Conservation (phyloP, 495 filamentous ascomycete genomes). For the Penicillium silybi region DNA sequence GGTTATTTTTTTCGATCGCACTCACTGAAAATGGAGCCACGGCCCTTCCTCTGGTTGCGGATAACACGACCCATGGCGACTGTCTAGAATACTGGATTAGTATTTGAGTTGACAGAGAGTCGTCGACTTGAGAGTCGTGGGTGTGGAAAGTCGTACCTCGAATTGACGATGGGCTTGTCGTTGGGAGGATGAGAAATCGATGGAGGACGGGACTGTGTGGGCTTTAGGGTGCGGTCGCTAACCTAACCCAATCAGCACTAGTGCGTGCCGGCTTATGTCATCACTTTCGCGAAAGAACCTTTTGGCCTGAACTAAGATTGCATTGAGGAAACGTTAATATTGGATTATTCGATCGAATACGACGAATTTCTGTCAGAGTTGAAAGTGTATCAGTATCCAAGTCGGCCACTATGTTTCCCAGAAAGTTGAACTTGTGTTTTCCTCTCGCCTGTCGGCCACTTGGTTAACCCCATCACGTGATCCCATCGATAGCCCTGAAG, state of each 20-base stretch:
- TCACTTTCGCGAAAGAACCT: background rate
- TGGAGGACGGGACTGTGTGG: constrained; percentile 43
- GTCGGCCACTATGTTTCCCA: background rate
- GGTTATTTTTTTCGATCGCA: constrained; percentile 35
- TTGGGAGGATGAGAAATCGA: constrained; percentile 46
- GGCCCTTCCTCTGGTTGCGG: constrained; percentile 96
- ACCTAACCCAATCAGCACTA: constrained; percentile 42
- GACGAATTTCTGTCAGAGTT: background rate
- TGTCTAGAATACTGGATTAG: constrained; percentile 43
- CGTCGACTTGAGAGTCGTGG: constrained; percentile 22
- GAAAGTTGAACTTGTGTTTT: background rate
- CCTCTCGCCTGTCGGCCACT: background rate
- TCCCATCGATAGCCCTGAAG: background rate
- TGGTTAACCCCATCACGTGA: background rate
- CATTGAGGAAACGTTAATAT: background rate
- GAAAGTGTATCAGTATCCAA: background rate
- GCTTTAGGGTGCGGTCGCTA: constrained; percentile 49
- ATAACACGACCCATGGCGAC: constrained; percentile 77
- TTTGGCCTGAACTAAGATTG: background rate
- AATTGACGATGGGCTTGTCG: constrained; percentile 50
- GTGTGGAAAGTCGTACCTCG: constrained; percentile 44
- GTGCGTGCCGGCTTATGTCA: constrained; percentile 18
- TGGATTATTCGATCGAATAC: background rate
- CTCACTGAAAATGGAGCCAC: constrained; percentile 97
- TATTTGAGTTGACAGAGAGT: constrained; percentile 27